Base-by-base conservation (phyloP, 2,329 filamentous ascomycete species). In the Aspergillus felis region DNA sequence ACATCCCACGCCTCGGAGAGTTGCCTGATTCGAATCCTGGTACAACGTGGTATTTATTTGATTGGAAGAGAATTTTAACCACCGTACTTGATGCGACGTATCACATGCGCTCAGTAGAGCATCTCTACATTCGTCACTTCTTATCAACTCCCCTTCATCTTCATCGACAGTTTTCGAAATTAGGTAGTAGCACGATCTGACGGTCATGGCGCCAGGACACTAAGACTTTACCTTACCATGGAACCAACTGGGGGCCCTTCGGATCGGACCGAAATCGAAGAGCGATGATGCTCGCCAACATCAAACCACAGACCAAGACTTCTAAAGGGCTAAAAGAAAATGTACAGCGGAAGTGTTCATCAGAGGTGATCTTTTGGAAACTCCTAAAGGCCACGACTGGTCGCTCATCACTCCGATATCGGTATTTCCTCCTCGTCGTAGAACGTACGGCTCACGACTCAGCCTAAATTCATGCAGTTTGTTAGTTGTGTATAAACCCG, bases 181-280 rank as follows among this genome's bases (percentile, higher is more conserved):
- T 24, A n/a, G n/a, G n/a, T n/a, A 41, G 53, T 24, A 41, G 53
- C 47, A 42, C 48, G 32, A 51, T 55, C 55, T 49, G 41, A 52
- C 24, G 28, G 41, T 44, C 32, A 22, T 44, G 14, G 47, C 2
- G 7, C 20, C 42, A 24, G 42, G 42, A 46, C 41, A 51, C 50
- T 14, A 38, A 35, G 12, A 12, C 32, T 35, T 6, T 32, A 5
- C 12, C 12, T 54, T 53, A 55, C 61, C 61, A 57, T 59, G 61
- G 59, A 61, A 57, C 55, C 25, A 9, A 57, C 54, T 58, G 52
- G 59, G 47, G 57, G 20, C 29, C 29, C 46, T 55, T 59, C 61
- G 61, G 63, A 61, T 57, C 63, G 61, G 63, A 56, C 61, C 63
- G 63, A 61, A 54, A 44, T 25, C 28, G 41, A 17, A 29, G 14